Conservation (phyloP, 371 early-diverging fungal species). For the Mucor ambiguus region DNA sequence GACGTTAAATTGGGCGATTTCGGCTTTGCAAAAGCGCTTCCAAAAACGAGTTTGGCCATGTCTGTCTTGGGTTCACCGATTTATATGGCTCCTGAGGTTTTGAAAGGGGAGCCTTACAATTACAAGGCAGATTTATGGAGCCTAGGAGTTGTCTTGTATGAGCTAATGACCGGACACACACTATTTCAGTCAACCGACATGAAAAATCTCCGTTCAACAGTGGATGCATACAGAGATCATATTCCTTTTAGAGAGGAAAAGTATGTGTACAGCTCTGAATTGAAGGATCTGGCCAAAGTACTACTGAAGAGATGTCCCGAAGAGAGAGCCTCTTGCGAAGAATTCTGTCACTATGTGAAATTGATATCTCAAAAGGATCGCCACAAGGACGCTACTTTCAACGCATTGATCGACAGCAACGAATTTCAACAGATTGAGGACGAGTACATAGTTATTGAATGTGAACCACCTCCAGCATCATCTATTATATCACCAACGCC, state of each 20-base stretch:
- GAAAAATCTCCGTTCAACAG: slow-evolving; percentile 80
- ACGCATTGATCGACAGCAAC: not conserved
- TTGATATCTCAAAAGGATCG: not conserved
- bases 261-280: slow-evolving; percentile 37
- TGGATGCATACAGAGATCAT: slow-evolving; percentile 74
- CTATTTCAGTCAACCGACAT: slow-evolving; percentile 92
- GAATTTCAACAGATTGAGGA: slow-evolving; percentile 6
- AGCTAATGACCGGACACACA: slow-evolving; percentile 85
- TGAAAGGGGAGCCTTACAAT: slow-evolving; percentile 86
- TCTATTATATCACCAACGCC: not conserved
- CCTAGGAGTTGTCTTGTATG: slow-evolving; percentile 91
- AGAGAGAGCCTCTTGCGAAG: slow-evolving; percentile 87
- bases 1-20: slow-evolving; percentile 92
- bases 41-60: slow-evolving; percentile 38
- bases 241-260: slow-evolving; percentile 69
- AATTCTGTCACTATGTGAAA: slow-evolving; percentile 82
- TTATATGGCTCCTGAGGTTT: slow-evolving; percentile 97
- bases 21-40: slow-evolving; percentile 90
- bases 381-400: not conserved
- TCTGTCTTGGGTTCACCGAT: slow-evolving; percentile 92
- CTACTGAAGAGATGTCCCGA: slow-evolving; percentile 81
- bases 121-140: slow-evolving; percentile 96
- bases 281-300: slow-evolving; percentile 74
- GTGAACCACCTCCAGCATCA: not conserved
- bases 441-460: slow-evolving; percentile 8